These are phyloP conservation scores for Cytauxzoon felis DNA, from an alignment of 169 alveolate genomes.

Conservation along the genomic window DNA sequence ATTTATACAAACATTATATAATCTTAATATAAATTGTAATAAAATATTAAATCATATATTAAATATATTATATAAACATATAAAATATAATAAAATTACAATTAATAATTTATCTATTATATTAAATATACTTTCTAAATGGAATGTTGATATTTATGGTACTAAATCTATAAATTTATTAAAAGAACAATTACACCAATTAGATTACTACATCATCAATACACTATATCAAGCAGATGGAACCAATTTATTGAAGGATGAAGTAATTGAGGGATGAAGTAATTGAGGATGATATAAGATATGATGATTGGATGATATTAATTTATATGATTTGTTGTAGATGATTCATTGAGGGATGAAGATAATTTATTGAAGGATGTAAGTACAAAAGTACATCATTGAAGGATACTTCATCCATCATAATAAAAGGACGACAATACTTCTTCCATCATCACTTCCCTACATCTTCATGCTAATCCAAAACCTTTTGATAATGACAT, in stretches of 20 bases:
- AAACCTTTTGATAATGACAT: conserved; percentile 60
- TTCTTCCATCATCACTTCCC: too few relatives aligned
- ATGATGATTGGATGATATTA: too few relatives aligned
- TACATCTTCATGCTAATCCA: too few relatives aligned
- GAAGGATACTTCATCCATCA: too few relatives aligned
- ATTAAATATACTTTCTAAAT: background rate
- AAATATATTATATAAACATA: background rate
- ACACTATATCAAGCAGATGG: background rate
- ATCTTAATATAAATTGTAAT: conserved; percentile 14
- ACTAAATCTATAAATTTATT: background rate
- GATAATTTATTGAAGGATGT: too few relatives aligned
- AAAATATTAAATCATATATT: conserved; percentile 10
- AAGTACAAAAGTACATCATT: too few relatives aligned
- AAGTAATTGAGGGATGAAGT: background rate
- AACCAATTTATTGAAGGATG: background rate
- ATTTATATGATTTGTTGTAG: too few relatives aligned
- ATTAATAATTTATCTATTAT: background rate
- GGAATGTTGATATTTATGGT: conserved; percentile 11
- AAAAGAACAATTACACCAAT: background rate
- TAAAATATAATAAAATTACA: conserved; percentile 15
- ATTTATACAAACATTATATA: conserved; percentile 3
- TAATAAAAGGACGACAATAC: too few relatives aligned
- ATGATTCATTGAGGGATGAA: background rate
- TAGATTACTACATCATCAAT: background rate
- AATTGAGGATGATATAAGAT: background rate